These are phyloP conservation scores for Rhizopus stolonifer DNA, from an alignment of 371 early-diverging fungal species.

Conservation along the genomic window DNA sequence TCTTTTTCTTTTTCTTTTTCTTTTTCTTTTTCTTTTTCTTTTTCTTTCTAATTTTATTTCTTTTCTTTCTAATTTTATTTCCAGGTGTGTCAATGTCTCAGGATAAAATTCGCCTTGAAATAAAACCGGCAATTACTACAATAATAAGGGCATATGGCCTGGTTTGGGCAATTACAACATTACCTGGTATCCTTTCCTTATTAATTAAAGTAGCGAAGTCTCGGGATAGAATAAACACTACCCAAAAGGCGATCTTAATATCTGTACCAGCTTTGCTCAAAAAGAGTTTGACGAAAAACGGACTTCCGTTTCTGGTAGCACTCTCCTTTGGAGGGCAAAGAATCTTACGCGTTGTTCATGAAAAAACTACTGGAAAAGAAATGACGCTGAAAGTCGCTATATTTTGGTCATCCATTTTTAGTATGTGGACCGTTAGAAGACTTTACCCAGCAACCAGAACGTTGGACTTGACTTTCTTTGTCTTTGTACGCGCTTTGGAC, in stretches of 20 bases:
- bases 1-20: too few relatives aligned
- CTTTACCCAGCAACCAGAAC: conserved; percentile 45
- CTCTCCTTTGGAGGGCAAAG: conserved; percentile 37
- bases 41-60: neutral
- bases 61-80: neutral
- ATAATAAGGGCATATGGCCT: conserved; percentile 42
- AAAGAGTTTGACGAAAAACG: conserved; percentile 33
- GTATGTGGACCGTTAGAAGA: conserved; percentile 31
- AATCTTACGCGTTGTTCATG: conserved; percentile 13
- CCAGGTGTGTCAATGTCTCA: neutral
- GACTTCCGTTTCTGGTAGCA: conserved; percentile 37
- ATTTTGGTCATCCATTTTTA: conserved; percentile 30
- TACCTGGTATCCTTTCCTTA: conserved; percentile 25
- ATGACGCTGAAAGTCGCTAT: conserved; percentile 15
- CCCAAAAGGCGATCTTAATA: conserved; percentile 18
- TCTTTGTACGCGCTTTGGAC: conserved; percentile 60
- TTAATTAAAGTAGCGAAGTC: conserved; percentile 20
- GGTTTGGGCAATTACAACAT: conserved; percentile 38
- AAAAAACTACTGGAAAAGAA: conserved; percentile 7
- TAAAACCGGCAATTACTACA: conserved; percentile 30
- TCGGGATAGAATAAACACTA: conserved; percentile 6
- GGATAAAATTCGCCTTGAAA: neutral
- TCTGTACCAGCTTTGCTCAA: conserved; percentile 25
- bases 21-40: conserved; percentile 2
- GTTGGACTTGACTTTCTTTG: conserved; percentile 61